Evolutionary conservation across 1,284 basidiomycete genomes (phyloP), one percentile per base, ranked within the genome.

Genomic region (Polyporus tsugae): DNA sequence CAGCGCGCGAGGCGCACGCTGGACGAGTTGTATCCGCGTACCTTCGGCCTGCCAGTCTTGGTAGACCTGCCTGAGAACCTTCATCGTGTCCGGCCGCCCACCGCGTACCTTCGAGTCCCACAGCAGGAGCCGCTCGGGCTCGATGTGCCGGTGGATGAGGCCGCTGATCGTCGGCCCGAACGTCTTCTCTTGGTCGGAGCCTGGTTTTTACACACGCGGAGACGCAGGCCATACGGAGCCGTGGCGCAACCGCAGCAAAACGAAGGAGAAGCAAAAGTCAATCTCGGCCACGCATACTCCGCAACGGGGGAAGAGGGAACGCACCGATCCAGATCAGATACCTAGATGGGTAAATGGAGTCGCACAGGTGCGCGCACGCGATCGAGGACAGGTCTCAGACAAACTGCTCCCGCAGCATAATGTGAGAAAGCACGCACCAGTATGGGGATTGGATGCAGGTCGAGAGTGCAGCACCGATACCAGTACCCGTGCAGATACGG

Each of bases 281-380:
- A 70, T 70, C 66, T 72, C 70, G 60, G 68, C 62, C 61, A 25
- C 60, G 13, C 49, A 59, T 46, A 59, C 64, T 55, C 44, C 66
- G 65, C 67, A 63, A 64, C n/a, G 49, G 44, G 57, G 61, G 49
- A 39, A 38, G 42, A n/a, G 59, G 46, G 44, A 36, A 77, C 84
- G 72, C 75, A 88, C 90, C 91, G 70, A 93, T 93, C 91, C 91
- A 93, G 73, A 93, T 92, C 66, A 92, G 82, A 78, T 86, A 92
- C 90, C 90, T 68, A 63, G 61, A 63, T 91, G 70, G 69, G 44
- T 60, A 60, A 53, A 64, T 35, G 69, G 22, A 44, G 39, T 60
- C 38, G 38, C 58, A 60, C 38, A 60, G 38, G 58, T 6, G 38
- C 58, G 19, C 38, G 58, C 53, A 62, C 63, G 35, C 68, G 74